A percentile compares a stretch with the other conserved stretches of the same genome.
Evolutionary conservation across 1,284 basidiomycete species (phyloP).

Genomic region (Ustilago trichophora): DNA sequence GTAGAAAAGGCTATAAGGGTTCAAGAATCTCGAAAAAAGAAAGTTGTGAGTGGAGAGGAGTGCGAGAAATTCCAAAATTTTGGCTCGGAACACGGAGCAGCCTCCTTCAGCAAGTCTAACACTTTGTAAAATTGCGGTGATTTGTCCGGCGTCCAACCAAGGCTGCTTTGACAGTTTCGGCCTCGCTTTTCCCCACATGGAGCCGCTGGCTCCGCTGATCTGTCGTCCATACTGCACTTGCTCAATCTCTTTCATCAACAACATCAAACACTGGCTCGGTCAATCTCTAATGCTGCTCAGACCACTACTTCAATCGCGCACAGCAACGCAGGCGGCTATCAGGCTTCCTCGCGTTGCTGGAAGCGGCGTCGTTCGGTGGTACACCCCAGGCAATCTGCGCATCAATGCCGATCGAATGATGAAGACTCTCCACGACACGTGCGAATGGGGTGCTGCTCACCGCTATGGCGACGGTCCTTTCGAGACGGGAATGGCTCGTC

Average conservation of each 20-base stretch:
- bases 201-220: too few species aligned
- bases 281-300: too few species aligned
- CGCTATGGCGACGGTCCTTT: slow-evolving; percentile 20
- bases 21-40: background rate
- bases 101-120: background rate
- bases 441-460: slow-evolving; percentile 54
- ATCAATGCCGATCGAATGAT: slow-evolving; percentile 58
- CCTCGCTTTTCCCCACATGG: background rate
- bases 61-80: slow-evolving; percentile 31
- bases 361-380: slow-evolving; percentile 11
- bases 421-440: slow-evolving; percentile 61
- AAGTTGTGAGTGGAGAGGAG: slow-evolving; percentile 10
- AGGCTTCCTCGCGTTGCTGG: background rate
- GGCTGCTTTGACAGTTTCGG: background rate
- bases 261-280: too few species aligned
- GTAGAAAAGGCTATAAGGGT: background rate
- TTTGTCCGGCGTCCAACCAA: slow-evolving; percentile 17
- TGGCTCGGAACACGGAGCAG: slow-evolving; percentile 18
- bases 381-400: slow-evolving; percentile 19
- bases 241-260: too few species aligned
- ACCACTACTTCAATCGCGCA: too few species aligned
- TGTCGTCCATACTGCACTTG: too few species aligned
- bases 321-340: too few species aligned
- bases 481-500: slow-evolving; percentile 42
- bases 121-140: slow-evolving; percentile 9